A percentile compares a stretch with the other conserved stretches of the same genome.
Conservation (phyloP, 73 alveolate species). For the Paramecium octaurelia region DNA sequence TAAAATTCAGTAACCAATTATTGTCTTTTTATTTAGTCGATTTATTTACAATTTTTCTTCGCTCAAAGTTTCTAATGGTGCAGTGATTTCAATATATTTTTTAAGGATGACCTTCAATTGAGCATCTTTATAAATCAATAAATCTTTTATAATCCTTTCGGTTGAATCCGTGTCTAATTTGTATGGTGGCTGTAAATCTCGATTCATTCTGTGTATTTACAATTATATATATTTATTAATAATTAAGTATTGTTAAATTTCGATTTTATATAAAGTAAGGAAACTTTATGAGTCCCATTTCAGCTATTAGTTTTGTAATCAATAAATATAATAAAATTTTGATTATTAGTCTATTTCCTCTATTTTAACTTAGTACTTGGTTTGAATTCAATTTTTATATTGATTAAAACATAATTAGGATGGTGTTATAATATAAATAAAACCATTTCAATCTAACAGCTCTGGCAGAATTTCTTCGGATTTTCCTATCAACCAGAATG, state of each 20-base stretch:
- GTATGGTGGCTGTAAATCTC: background rate
- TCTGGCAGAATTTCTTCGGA: slow-evolving; percentile 68
- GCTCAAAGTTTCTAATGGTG: slow-evolving; percentile 2
- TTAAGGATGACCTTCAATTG: background rate
- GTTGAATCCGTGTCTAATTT: background rate
- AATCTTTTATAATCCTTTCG: background rate
- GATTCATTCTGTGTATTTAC: background rate
- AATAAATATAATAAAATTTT: too few relatives aligned
- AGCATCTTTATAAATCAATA: background rate
- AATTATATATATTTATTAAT: background rate
- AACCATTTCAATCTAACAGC: slow-evolving; percentile 51
- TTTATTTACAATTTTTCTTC: slow-evolving; percentile 26
- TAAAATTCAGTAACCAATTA: background rate
- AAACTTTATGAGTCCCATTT: background rate
- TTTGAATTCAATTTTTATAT: too few relatives aligned
- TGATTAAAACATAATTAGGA: background rate
- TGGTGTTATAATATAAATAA: background rate
- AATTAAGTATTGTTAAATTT: background rate
- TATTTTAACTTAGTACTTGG: too few relatives aligned
- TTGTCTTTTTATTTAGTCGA: background rate
- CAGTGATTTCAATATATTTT: slow-evolving; percentile 21
- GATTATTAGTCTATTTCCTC: too few relatives aligned
- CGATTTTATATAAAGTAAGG: background rate
- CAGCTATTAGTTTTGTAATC: background rate
- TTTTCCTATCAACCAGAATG: slow-evolving; percentile 45